phyloP scores from a whole-genome alignment of 805 yeast genomes.

The Henningerozyma blattae region DNA sequence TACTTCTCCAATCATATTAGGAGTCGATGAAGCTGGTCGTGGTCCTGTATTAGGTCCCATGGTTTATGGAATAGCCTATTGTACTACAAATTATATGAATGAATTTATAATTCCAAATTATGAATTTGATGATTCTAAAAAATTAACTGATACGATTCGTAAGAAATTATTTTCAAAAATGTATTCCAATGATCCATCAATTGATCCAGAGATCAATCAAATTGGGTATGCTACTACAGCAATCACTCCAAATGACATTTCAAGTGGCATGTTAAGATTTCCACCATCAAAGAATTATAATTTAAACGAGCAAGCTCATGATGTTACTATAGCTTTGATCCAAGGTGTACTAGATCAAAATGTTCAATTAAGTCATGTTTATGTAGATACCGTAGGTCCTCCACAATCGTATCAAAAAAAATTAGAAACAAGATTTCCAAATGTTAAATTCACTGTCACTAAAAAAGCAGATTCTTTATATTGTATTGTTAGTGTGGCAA shows the following conservation, averaged over 20 bases:
- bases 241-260: conserved; percentile 78
- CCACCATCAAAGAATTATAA: conserved; percentile 40
- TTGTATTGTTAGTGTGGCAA: conserved; percentile 90
- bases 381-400: conserved; percentile 95
- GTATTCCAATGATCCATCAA: conserved; percentile 26
- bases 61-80: conserved; percentile 89
- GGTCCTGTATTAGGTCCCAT: conserved; percentile 97
- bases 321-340: conserved; percentile 75
- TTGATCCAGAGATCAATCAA: conserved; percentile 33
- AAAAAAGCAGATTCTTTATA: conserved; percentile 90
- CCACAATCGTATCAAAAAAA: conserved; percentile 76
- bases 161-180: conserved; percentile 47
- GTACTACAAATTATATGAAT: conserved; percentile 39
- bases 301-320: conserved; percentile 93
- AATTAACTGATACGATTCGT: conserved; percentile 62
- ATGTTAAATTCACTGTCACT: conserved; percentile 62
- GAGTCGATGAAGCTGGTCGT: conserved; percentile 98
- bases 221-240: conserved; percentile 85
- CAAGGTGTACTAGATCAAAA: conserved; percentile 49
- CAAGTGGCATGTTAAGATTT: conserved; percentile 75
- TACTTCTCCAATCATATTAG: conserved; percentile 42
- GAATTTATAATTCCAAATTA: conserved; percentile 38
- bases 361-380: conserved; percentile 57
- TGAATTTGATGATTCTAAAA: conserved; percentile 92
- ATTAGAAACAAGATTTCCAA: conserved; percentile 57